These are phyloP conservation scores for Sphaceloma murrayae DNA, from an alignment of 2,329 filamentous ascomycete genomes.

Conservation along the genomic window DNA sequence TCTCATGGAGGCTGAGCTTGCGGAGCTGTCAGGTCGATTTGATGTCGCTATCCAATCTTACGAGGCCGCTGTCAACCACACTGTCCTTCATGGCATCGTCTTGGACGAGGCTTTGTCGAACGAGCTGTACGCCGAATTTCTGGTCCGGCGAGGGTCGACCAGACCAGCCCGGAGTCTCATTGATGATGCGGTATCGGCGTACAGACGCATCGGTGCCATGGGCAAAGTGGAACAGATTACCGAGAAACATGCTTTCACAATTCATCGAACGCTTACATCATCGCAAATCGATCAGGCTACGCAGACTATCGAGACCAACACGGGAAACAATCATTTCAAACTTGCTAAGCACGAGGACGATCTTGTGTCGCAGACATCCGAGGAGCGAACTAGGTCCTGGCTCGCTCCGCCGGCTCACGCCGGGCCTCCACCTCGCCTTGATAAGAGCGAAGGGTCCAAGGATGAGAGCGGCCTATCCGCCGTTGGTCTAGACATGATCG, in stretches of 20 bases:
- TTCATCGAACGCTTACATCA: constrained; percentile 53
- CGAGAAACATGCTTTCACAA: constrained; percentile 56
- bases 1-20: constrained; percentile 58
- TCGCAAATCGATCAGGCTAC: constrained; percentile 54
- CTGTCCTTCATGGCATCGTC: constrained; percentile 52
- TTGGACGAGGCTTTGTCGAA: constrained; percentile 66
- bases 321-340: constrained; percentile 33
- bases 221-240: constrained; percentile 61
- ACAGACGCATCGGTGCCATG: constrained; percentile 57
- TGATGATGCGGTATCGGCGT: constrained; percentile 57
- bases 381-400: constrained; percentile 42
- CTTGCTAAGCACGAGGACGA: constrained; percentile 38
- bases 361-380: constrained; percentile 31
- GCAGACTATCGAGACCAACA: constrained; percentile 58
- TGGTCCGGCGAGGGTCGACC: constrained; percentile 54
- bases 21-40: constrained; percentile 40
- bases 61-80: constrained; percentile 61
- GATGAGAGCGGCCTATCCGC: constrained; percentile 56
- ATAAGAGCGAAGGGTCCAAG: constrained; percentile 23
- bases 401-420: constrained; percentile 37
- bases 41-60: constrained; percentile 54
- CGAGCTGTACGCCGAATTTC: constrained; percentile 63
- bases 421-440: constrained; percentile 26
- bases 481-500: constrained; percentile 65
- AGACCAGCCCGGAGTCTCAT: constrained; percentile 61